Percentiles rank a stretch among this genome's conserved stretches.
These are phyloP conservation scores for Colletotrichum acutatum DNA, from an alignment of 2,329 filamentous ascomycete species.

Conservation along the genomic window DNA sequence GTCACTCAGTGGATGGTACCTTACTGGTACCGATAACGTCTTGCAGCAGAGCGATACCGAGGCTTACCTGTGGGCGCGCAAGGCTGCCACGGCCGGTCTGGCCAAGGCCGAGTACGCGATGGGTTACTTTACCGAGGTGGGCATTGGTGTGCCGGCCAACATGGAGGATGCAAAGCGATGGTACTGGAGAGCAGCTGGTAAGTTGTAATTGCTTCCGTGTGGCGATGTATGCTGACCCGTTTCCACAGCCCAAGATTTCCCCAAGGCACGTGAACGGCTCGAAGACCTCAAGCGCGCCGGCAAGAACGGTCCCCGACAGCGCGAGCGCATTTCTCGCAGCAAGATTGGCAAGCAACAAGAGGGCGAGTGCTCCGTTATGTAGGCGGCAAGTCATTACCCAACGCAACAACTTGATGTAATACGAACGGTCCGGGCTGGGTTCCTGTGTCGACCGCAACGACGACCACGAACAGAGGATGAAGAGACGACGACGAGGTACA, in stretches of 20 bases:
- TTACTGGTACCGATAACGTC: constrained; percentile 90
- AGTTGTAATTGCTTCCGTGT: constrained; percentile 58
- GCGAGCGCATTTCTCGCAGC: constrained; percentile 83
- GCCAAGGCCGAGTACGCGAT: constrained; percentile 98
- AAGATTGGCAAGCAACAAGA: constrained; percentile 87
- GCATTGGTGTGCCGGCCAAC: constrained; percentile 87
- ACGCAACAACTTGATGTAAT: neutral
- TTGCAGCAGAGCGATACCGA: constrained; percentile 93
- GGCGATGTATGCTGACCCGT: constrained; percentile 41
- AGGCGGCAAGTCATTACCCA: constrained; percentile 40
- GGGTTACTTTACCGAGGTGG: constrained; percentile 96
- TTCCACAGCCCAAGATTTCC: constrained; percentile 85
- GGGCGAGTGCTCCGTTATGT: constrained; percentile 90
- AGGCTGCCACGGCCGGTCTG: constrained; percentile 87
- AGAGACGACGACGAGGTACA: constrained; percentile 1
- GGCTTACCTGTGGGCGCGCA: constrained; percentile 96
- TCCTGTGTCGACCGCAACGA: constrained; percentile 24
- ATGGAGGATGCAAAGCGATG: constrained; percentile 96
- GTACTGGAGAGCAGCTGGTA: constrained; percentile 98
- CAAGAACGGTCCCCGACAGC: constrained; percentile 75
- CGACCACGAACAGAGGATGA: constrained; percentile 10
- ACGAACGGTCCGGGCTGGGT: constrained; percentile 24
- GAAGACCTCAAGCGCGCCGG: constrained; percentile 86
- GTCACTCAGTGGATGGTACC: constrained; percentile 89
- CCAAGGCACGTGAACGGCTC: constrained; percentile 90